Evolutionary conservation across 75 land plant species (phyloP), one percentile per base, ranked within the genome.

Genomic region (Cryptomeria japonica): DNA sequence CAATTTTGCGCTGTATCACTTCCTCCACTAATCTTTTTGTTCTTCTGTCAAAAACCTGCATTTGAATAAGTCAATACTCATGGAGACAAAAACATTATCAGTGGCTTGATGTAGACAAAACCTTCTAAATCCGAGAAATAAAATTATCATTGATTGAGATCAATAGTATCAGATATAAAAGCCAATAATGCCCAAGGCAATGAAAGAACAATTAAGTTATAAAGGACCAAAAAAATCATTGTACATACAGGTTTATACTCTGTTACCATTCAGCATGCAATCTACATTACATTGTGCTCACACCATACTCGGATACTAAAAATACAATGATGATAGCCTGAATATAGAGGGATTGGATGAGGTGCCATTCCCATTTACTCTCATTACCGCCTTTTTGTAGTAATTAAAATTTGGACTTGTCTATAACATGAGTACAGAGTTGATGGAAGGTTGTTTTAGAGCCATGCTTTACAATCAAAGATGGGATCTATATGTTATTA

Each of bases 11-110:
- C 88, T 98, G 99, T 84, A 98, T 98, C 80, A 98, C 61, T 86
- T 98, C 99, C 91, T 98, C 99, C 0, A 97, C 97, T 13, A 98
- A 64, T 85, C 97, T 93, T 87, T 95, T 96, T 84, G 94, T 93
- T 88, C 87, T 93, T 88, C 99, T 92, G 90, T 98, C 99, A 92
- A 93, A 91, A 37, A 98, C 99, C 99, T 98, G 89, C 61, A 87
- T 51, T 25, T 41, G 15, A 39, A 34, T 39, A 79, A 79, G 46
- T 41, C 22, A 41, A 79, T 41, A 78, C 44, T 6, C n/a, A 7
- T 79, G 19, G 8, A 22, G n/a, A 39, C 44, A 39, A 79, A 7
- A 41, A 38, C 25, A 19, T 64, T 22, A 7, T 2, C n/a, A 22
- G 41, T 41, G 44, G 3, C 22, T 32, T 84, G 36, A 42, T 84